phyloP scores from a whole-genome alignment of 352 stramenopile species.

The Globisporangium camurandrum region DNA sequence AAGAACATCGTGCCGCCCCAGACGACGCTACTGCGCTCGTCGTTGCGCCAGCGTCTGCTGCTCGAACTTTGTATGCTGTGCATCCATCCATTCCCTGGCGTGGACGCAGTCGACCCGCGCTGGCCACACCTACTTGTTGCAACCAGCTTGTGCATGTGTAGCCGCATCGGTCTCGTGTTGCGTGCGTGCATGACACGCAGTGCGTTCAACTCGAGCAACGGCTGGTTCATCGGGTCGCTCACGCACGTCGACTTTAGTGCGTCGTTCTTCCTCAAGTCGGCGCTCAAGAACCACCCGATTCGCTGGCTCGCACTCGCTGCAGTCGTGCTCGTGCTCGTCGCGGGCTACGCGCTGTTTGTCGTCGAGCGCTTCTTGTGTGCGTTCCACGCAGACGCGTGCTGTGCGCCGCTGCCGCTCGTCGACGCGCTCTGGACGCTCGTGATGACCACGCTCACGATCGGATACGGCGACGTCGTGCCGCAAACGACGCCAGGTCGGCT shows the following conservation, averaged over 20 bases:
- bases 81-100: slow-evolving; percentile 62
- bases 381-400: slow-evolving; percentile 46
- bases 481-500: slow-evolving; percentile 37
- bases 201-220: slow-evolving; percentile 76
- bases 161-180: slow-evolving; percentile 38
- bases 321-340: slow-evolving; percentile 27
- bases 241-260: slow-evolving; percentile 73
- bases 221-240: slow-evolving; percentile 71
- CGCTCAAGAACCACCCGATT: slow-evolving; percentile 59
- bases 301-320: slow-evolving; percentile 38
- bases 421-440: slow-evolving; percentile 62
- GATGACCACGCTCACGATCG: slow-evolving; percentile 69
- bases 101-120: slow-evolving; percentile 50
- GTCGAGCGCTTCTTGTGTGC: slow-evolving; percentile 68
- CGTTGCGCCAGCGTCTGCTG: slow-evolving; percentile 34
- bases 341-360: slow-evolving; percentile 57
- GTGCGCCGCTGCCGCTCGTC: slow-evolving; percentile 35
- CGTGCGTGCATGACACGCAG: slow-evolving; percentile 54
- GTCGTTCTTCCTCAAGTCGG: slow-evolving; percentile 71
- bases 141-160: slow-evolving; percentile 59
- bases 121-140: slow-evolving; percentile 54
- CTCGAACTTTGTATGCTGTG: slow-evolving; percentile 42
- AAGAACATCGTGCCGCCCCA: slow-evolving; percentile 74
- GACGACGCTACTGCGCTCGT: slow-evolving; percentile 52
- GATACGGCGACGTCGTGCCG: slow-evolving; percentile 61